phyloP scores from a whole-genome alignment of 208 protist genomes.

The Zelonia costaricensis region DNA sequence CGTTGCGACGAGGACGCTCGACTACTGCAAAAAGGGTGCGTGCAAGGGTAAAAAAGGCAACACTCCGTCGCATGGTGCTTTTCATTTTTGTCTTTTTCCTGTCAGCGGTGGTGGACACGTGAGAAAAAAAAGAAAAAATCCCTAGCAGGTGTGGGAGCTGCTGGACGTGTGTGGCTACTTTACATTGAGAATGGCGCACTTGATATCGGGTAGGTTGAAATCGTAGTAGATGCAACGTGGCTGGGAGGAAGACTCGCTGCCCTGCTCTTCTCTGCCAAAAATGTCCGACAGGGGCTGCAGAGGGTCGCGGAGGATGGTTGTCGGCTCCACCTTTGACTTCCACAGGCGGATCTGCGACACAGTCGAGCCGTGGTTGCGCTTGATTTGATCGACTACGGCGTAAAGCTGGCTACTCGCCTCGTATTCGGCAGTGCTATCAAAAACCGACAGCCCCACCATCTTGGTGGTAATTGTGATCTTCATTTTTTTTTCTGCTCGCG shows the following conservation, averaged over 20 bases:
- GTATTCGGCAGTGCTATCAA: constrained; percentile 53
- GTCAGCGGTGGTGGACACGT: too few relatives aligned
- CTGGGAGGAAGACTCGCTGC: neutral
- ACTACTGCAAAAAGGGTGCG: too few relatives aligned
- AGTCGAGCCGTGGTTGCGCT: constrained; percentile 54
- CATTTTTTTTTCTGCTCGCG: too few relatives aligned
- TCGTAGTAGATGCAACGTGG: constrained; percentile 67
- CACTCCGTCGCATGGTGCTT: too few relatives aligned
- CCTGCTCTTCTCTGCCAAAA: constrained; percentile 28
- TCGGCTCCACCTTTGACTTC: constrained; percentile 72
- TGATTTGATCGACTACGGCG: constrained; percentile 48
- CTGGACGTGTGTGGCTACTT: constrained; percentile 3
- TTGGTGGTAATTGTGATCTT: constrained; percentile 31
- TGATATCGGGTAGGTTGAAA: constrained; percentile 38
- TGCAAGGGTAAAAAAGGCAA: too few relatives aligned
- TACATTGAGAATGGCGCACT: constrained; percentile 45
- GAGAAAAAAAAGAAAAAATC: neutral
- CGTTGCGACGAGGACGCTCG: too few relatives aligned
- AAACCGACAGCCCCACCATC: constrained; percentile 75
- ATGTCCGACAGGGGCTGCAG: constrained; percentile 40
- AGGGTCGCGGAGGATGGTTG: constrained; percentile 57
- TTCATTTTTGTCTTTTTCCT: too few relatives aligned
- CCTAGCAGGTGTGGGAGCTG: neutral
- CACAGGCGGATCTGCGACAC: constrained; percentile 49
- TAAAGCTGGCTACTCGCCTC: constrained; percentile 35